Conservation (phyloP, 768 basidiomycete genomes). For the Russula compacta region DNA sequence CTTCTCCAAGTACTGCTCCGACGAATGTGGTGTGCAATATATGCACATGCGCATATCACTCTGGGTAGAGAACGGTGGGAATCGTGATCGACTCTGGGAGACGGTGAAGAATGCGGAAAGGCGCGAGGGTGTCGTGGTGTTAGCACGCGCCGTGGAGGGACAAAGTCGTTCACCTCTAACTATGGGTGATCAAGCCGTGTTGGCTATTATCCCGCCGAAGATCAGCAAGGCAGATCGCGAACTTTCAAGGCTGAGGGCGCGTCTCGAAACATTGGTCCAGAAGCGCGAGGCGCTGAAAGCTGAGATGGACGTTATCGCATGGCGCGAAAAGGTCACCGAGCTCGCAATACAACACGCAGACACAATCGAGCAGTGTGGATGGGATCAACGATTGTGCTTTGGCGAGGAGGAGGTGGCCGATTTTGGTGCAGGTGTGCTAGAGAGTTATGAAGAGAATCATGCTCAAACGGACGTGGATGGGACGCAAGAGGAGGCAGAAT, state of each 20-base stretch:
- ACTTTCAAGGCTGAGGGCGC: conserved; percentile 40
- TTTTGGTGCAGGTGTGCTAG: conserved; percentile 55
- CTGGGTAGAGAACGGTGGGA: conserved; percentile 55
- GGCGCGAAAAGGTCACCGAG: conserved; percentile 61
- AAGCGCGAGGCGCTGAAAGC: conserved; percentile 57
- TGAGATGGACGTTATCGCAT: conserved; percentile 58
- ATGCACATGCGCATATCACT: conserved; percentile 56
- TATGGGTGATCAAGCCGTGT: background rate
- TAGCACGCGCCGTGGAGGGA: conserved; percentile 14
- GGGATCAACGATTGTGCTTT: conserved; percentile 79
- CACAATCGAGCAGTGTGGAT: conserved; percentile 67
- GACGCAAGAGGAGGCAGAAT: conserved; percentile 36
- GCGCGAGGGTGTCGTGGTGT: conserved; percentile 60
- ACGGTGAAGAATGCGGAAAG: conserved; percentile 60
- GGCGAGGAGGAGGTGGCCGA: conserved; percentile 75
- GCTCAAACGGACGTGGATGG: conserved; percentile 35
- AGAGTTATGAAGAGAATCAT: conserved; percentile 48
- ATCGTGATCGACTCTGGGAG: conserved; percentile 61
- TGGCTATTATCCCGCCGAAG: conserved; percentile 27
- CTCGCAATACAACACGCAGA: conserved; percentile 61
- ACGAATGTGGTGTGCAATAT: conserved; percentile 73
- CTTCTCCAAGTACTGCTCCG: conserved; percentile 88
- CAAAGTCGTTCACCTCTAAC: background rate
- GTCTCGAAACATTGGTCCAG: conserved; percentile 48
- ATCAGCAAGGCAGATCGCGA: conserved; percentile 49